Evolutionary conservation across 257 asterid species (phyloP), one percentile per base, ranked within the genome.

Genomic region (Sherardia arvensis): DNA sequence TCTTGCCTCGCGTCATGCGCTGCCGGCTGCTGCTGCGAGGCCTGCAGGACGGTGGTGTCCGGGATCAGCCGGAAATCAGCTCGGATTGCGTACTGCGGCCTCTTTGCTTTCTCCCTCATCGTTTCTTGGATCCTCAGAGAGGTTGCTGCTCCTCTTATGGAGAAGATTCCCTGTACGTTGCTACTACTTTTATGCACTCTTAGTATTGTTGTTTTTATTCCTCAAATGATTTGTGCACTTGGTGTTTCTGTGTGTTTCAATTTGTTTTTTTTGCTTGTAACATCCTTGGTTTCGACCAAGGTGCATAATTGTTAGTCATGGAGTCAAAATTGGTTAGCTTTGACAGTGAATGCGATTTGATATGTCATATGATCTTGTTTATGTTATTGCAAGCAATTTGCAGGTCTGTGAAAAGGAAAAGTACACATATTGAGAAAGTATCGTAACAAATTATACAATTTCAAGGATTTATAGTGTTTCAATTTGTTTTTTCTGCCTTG

Each of bases 121-220:
- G 96, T 88, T 36, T 82, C 96, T 3, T 88, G 96, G 96, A 84
- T 88, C 71, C 88, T 88, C 60, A 76, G 96, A n/a, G 92, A 88
- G 66, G 92, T 88, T 61, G 96, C 96, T 61, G 90, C 96, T 0
- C 96, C 96, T 49, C 80, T 88, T 59, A 74, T 88, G 92, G 96
- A 88, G 79, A 84, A 84, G 70, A 84, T 88, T 14, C 96, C 96
- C 4, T 88, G 96, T 88, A 69, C 72, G 88, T 38, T 26, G 62
- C 56, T 3, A 4, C 57, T 25, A 38, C 45, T 20, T 30, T 40
- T 9, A 12, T 33, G 47, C 3, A n/a, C 29, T 40, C 8, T 62
- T 4, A 5, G 8, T 33, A 11, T 25, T 45, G 6, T 61, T 40
- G 4, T 14, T 66, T 62, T 27, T 34, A 28, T 43, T 15, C 43